Evolutionary conservation across 257 asterid species (phyloP).

Genomic region (Nyctanthes arbortristis): DNA sequence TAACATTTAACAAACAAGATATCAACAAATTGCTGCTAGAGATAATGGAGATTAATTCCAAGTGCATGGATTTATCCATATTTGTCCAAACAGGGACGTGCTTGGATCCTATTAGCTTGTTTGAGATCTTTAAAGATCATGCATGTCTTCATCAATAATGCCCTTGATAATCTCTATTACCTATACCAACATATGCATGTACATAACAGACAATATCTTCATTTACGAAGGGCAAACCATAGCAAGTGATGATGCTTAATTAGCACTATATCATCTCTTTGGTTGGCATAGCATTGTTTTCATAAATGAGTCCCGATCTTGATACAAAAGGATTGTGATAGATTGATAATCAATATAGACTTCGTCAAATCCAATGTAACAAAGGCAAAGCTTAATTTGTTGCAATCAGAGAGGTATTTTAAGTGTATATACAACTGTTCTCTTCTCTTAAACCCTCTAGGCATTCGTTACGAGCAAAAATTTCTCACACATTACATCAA

Average conservation of each 20-base stretch:
- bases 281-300: background rate
- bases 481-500: no score
- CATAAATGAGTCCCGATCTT: background rate
- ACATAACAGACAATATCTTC: background rate
- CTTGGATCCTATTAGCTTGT: background rate
- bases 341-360: background rate
- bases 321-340: background rate
- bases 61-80: no score
- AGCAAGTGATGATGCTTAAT: no score
- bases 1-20: no score
- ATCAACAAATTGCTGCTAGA: background rate
- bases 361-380: no score
- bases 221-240: no score
- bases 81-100: background rate
- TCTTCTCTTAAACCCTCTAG: no score
- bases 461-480: no score
- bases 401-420: no score
- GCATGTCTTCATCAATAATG: background rate
- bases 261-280: no score
- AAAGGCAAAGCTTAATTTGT: background rate
- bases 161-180: background rate
- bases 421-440: no score
- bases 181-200: background rate
- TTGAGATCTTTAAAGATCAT: background rate
- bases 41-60: no score